Percentiles rank a stretch among this genome's conserved stretches.
Evolutionary conservation across 805 yeast genomes (phyloP).

Genomic region (Blastobotrys peoriensis): DNA sequence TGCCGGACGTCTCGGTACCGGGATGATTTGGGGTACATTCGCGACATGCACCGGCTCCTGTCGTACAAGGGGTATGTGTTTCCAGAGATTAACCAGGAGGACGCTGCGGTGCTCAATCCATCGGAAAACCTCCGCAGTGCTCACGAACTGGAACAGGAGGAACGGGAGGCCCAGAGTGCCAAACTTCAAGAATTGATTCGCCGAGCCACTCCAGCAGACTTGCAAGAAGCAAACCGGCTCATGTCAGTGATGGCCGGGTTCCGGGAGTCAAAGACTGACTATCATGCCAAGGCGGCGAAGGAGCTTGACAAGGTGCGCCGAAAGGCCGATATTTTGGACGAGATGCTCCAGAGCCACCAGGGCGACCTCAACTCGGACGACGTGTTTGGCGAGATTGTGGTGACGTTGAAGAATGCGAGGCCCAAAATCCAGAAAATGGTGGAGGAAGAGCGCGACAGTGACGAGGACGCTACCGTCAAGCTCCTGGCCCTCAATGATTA

Average conservation of each 20-base stretch:
- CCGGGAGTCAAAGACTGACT: slow-evolving; percentile 69
- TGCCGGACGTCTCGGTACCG: slow-evolving; percentile 85
- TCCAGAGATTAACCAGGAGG: slow-evolving; percentile 87
- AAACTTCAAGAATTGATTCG: slow-evolving; percentile 92
- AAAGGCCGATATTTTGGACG: slow-evolving; percentile 80
- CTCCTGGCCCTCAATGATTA: slow-evolving; percentile 67
- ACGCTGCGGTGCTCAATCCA: slow-evolving; percentile 89
- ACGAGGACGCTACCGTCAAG: slow-evolving; percentile 55
- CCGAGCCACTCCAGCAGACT: slow-evolving; percentile 91
- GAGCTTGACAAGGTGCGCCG: slow-evolving; percentile 79
- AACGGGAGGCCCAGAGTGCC: slow-evolving; percentile 86
- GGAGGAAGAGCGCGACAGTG: slow-evolving; percentile 67
- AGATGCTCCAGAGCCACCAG: slow-evolving; percentile 57
- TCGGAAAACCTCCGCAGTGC: slow-evolving; percentile 79
- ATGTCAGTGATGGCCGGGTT: slow-evolving; percentile 99
- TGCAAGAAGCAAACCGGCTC: slow-evolving; percentile 91
- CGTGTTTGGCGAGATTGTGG: slow-evolving; percentile 70
- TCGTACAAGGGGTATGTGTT: slow-evolving; percentile 86
- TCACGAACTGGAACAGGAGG: slow-evolving; percentile 88
- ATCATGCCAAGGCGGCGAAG: slow-evolving; percentile 70
- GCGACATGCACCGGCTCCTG: slow-evolving; percentile 92
- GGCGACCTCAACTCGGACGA: slow-evolving; percentile 45
- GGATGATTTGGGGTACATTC: slow-evolving; percentile 84
- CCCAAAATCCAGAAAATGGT: slow-evolving; percentile 82
- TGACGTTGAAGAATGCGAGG: slow-evolving; percentile 73